These are phyloP conservation scores for Pestalotiopsis sp. DNA, from an alignment of 2,329 filamentous ascomycete species.

Conservation along the genomic window DNA sequence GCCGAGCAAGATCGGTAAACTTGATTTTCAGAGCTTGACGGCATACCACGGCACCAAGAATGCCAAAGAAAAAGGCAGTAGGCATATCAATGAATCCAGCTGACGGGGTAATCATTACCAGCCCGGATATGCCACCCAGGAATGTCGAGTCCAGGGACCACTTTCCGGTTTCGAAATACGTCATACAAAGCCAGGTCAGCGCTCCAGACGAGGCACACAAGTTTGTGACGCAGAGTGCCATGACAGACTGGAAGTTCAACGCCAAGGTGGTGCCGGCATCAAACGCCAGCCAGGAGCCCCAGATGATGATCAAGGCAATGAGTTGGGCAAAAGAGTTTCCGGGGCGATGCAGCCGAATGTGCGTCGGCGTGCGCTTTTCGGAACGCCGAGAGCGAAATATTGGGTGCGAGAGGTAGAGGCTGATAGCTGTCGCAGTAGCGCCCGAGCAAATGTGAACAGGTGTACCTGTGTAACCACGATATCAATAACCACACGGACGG, in stretches of 20 bases:
- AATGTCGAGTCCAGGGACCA: conserved; percentile 54
- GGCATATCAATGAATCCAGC: conserved; percentile 49
- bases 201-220: conserved; percentile 49
- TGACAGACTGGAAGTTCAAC: conserved; percentile 51
- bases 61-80: conserved; percentile 50
- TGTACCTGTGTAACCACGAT: conserved; percentile 31
- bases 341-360: conserved; percentile 20
- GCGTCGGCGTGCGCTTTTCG: conserved; percentile 41
- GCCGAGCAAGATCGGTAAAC: conserved; percentile 48
- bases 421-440: conserved; percentile 43
- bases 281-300: conserved; percentile 54
- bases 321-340: conserved; percentile 42
- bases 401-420: conserved; percentile 52
- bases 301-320: conserved; percentile 50
- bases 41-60: conserved; percentile 47
- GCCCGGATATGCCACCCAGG: conserved; percentile 53
- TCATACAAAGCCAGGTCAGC: conserved; percentile 48
- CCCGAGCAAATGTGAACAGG: conserved; percentile 45
- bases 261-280: conserved; percentile 51
- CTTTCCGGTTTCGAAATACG: conserved; percentile 37
- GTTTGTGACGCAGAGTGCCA: conserved; percentile 52
- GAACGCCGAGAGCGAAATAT: conserved; percentile 48
- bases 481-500: too few species aligned
- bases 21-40: conserved; percentile 56
- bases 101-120: conserved; percentile 55